phyloP scores from a whole-genome alignment of 805 yeast genomes.

The Wickerhamiella kurtzmanii region DNA sequence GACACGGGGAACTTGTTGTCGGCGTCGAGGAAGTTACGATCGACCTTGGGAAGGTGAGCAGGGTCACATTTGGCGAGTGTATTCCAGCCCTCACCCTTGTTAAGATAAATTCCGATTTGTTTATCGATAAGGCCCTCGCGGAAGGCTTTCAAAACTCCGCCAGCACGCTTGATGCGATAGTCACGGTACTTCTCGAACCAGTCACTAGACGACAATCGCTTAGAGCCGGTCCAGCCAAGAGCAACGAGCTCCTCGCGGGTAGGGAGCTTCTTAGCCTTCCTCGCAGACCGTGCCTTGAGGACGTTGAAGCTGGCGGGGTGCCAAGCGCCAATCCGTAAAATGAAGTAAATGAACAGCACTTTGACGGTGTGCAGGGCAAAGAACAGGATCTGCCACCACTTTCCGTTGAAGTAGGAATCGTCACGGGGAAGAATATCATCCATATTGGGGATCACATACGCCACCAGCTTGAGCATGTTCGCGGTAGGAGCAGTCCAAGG shows the following conservation, averaged over 20 bases:
- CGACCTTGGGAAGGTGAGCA: conserved; percentile 7
- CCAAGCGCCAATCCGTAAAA: conserved; percentile 55
- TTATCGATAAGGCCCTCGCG: conserved; percentile 53
- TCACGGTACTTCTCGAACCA: conserved; percentile 61
- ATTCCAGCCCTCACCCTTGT: conserved; percentile 68
- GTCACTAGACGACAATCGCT: conserved; percentile 53
- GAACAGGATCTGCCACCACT: conserved; percentile 60
- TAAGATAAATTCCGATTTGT: conserved; percentile 46
- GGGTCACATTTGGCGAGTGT: conserved; percentile 7
- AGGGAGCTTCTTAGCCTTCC: not conserved
- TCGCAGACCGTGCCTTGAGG: conserved; percentile 17
- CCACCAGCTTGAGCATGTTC: conserved; percentile 29
- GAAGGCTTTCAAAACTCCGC: conserved; percentile 60
- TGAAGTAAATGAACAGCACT: conserved; percentile 38
- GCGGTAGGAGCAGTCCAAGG: conserved; percentile 78
- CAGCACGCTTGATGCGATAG: conserved; percentile 46
- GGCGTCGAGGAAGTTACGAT: conserved; percentile 8
- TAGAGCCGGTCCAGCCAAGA: conserved; percentile 94
- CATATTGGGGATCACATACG: conserved; percentile 26
- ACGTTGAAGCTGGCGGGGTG: conserved; percentile 55
- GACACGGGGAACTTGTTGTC: conserved; percentile 19
- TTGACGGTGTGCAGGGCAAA: conserved; percentile 63
- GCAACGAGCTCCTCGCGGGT: conserved; percentile 43
- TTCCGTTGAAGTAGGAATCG: conserved; percentile 26
- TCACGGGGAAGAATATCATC: conserved; percentile 33